phyloP scores from a whole-genome alignment of 139 green algal species.

The Chlamydomonas applanata region DNA sequence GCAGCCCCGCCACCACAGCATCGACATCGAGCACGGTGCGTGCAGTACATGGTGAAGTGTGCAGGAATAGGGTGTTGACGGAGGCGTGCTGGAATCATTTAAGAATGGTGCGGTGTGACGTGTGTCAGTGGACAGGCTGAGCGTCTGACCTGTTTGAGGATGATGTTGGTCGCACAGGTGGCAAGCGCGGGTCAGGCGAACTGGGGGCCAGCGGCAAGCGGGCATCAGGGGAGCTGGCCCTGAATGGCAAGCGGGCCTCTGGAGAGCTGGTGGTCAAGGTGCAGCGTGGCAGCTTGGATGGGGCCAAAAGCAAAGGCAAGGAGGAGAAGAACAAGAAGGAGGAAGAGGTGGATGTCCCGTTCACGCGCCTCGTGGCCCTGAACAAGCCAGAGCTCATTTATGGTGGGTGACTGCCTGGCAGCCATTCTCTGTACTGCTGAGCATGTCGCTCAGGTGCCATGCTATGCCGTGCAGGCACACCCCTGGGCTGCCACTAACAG shows the following conservation, averaged over 20 bases:
- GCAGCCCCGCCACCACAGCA: too few relatives aligned
- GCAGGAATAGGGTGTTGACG: too few relatives aligned
- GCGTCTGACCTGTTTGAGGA: neutral
- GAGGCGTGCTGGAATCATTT: too few relatives aligned
- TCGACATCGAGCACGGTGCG: neutral
- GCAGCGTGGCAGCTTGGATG: neutral
- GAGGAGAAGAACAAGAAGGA: neutral
- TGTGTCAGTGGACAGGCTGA: too few relatives aligned
- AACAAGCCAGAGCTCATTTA: conserved; percentile 59
- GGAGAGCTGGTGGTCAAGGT: neutral
- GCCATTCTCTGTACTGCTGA: too few relatives aligned
- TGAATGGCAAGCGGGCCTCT: neutral
- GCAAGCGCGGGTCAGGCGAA: too few relatives aligned
- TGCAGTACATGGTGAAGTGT: too few relatives aligned
- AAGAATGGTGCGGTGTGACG: too few relatives aligned
- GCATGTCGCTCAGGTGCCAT: too few relatives aligned
- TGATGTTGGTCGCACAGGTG: neutral
- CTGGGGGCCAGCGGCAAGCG: neutral
- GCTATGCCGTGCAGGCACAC: too few relatives aligned
- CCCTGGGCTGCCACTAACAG: too few relatives aligned
- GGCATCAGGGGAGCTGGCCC: neutral
- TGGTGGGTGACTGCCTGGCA: neutral
- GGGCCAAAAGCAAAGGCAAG: neutral
- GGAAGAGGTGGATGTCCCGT: conserved; percentile 25
- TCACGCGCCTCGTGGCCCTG: conserved; percentile 47